These are phyloP conservation scores for Cladorrhinum sp. DNA, from an alignment of 2,329 filamentous ascomycete species.

Conservation along the genomic window DNA sequence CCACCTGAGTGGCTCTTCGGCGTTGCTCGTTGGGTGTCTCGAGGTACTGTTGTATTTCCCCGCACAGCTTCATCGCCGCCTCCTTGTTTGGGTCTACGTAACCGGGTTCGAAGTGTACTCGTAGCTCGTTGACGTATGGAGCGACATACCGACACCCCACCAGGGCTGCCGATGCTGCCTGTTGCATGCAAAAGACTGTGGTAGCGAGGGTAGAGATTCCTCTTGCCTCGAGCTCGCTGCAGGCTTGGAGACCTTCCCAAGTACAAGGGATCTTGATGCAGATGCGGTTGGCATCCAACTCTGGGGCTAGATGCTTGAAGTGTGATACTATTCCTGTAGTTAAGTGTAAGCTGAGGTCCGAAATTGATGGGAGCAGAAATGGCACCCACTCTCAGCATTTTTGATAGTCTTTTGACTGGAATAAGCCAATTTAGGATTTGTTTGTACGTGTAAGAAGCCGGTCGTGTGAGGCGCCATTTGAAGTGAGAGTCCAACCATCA, in stretches of 20 bases:
- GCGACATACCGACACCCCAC: conserved; percentile 60
- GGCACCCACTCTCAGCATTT: conserved; percentile 48
- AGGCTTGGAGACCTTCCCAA: conserved; percentile 62
- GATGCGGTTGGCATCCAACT: conserved; percentile 46
- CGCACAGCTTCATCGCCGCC: conserved; percentile 50
- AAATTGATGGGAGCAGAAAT: no score
- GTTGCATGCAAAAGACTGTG: conserved; percentile 60
- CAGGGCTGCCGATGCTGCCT: conserved; percentile 56
- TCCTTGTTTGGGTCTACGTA: conserved; percentile 41
- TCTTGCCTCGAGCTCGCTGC: conserved; percentile 47
- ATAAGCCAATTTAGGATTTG: conserved; percentile 55
- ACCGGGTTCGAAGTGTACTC: conserved; percentile 56
- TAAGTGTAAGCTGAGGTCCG: no score
- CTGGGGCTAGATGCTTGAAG: conserved; percentile 42
- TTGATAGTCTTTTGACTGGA: conserved; percentile 46
- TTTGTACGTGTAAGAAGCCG: conserved; percentile 57
- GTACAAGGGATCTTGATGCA: conserved; percentile 64
- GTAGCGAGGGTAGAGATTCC: conserved; percentile 61
- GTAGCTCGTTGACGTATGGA: conserved; percentile 64
- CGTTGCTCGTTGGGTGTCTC: conserved; percentile 32
- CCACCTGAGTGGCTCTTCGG: conserved; percentile 43
- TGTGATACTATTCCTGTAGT: conserved; percentile 48
- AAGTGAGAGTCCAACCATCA: conserved; percentile 54
- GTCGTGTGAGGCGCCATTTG: conserved; percentile 48
- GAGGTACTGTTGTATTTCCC: conserved; percentile 53